Base-by-base conservation (phyloP, 352 stramenopile species). In the Phytophthora gonapodyides region DNA sequence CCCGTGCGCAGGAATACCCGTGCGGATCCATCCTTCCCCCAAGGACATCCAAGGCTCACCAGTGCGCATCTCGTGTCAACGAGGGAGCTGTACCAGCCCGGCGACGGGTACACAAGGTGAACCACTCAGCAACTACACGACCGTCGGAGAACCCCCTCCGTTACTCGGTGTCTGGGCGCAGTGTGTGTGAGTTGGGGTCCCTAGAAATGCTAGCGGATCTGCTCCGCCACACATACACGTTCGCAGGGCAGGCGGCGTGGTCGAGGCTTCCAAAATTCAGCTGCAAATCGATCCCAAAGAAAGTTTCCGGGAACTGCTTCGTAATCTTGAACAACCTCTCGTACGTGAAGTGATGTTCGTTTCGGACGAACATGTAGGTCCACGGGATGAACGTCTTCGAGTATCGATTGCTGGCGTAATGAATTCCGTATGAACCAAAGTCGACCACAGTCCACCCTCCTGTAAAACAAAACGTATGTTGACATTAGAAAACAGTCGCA, bases 351-450 rank as follows among this genome's bases (percentile, higher is more conserved):
- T 27, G 30, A 17, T 7, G 31, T 30, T 52, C 31, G 40, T n/a
- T 52, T 52, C 40, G 38, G 3, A 41, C 31, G 15, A 52, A 52
- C 30, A 52, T 52, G 9, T 31, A 52, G 31, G 7, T 15, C 45
- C 45, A 52, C n/a, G 13, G 45, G 8, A 41, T 15, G n/a, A 49
- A 40, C 9, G 38, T 27, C 16, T 52, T 52, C 10, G 31, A 40
- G 33, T 24, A 24, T 1, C 21, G 40, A 30, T 10, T 38, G 13
- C 27, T 16, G 7, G 30, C 30, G 10, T 11, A 7, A 9, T 52
- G 40, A n/a, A 30, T 52, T 31, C 38, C 40, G n/a, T 52, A 52
- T 1, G 31, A 41, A 7, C 27, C 45, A n/a, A 52, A 52, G 30
- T 52, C 40, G 5, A 52, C 45, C 10, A 27, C n/a, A 6, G 45